These are phyloP conservation scores for Cucumis variabilis DNA, from an alignment of 331 rosid species.

Conservation along the genomic window DNA sequence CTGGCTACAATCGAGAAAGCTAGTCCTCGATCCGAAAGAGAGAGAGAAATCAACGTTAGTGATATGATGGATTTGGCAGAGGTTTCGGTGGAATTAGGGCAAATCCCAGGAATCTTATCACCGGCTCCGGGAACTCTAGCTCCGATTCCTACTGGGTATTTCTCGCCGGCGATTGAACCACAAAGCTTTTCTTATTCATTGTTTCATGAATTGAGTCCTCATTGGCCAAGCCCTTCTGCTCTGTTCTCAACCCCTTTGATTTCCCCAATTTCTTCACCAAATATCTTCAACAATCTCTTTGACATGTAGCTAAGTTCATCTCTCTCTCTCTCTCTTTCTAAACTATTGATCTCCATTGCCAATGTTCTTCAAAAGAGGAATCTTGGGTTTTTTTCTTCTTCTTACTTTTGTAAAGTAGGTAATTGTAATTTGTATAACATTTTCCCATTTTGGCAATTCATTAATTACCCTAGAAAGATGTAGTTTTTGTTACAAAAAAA, in stretches of 20 bases:
- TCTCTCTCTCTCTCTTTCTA: background rate
- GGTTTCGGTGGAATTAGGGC: constrained; percentile 60
- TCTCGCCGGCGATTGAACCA: constrained; percentile 58
- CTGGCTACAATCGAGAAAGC: constrained; percentile 82
- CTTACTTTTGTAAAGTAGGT: background rate
- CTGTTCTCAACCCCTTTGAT: constrained; percentile 54
- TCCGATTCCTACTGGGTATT: constrained; percentile 61
- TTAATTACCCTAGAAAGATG: background rate
- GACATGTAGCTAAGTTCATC: constrained; percentile 35
- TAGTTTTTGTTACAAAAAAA: background rate
- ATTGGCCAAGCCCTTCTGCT: constrained; percentile 74
- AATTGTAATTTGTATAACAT: constrained; percentile 12
- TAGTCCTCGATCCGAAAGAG: constrained; percentile 70
- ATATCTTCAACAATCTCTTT: constrained; percentile 55
- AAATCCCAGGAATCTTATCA: constrained; percentile 72
- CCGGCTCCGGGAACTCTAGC: constrained; percentile 73
- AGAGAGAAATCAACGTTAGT: constrained; percentile 28
- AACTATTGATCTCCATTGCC: background rate
- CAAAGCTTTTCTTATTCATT: constrained; percentile 40
- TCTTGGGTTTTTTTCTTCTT: background rate
- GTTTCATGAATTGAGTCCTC: constrained; percentile 56
- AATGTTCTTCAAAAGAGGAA: background rate
- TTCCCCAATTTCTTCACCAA: constrained; percentile 82
- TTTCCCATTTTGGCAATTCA: constrained; percentile 11
- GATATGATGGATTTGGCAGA: constrained; percentile 48